These are phyloP conservation scores for Sporobolomyces pararoseus DNA, from an alignment of 768 basidiomycete species.

Conservation along the genomic window DNA sequence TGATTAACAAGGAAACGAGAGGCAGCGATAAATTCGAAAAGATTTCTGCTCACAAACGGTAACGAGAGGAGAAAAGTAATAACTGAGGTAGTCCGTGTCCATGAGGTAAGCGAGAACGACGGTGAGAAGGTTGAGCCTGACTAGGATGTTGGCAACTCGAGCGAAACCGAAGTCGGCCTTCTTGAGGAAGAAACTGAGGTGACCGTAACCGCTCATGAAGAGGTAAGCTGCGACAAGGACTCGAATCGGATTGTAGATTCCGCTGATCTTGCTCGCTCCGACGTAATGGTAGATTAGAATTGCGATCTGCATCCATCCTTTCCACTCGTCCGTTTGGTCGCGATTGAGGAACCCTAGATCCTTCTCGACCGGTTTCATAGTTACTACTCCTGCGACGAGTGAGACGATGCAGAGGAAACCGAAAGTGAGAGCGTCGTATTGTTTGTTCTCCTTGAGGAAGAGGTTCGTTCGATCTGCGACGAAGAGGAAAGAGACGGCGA, in stretches of 20 bases:
- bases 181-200: conserved; percentile 70
- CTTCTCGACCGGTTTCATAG: conserved; percentile 65
- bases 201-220: conserved; percentile 88
- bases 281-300: conserved; percentile 91
- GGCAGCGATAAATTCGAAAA: too few species aligned
- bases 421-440: conserved; percentile 69
- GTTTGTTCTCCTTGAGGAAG: conserved; percentile 87
- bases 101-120: conserved; percentile 78
- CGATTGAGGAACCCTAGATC: conserved; percentile 85
- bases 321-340: conserved; percentile 95
- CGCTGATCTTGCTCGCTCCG: conserved; percentile 81
- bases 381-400: conserved; percentile 61
- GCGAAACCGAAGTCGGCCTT: conserved; percentile 80
- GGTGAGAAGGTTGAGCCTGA: conserved; percentile 79
- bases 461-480: conserved; percentile 77
- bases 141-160: conserved; percentile 70
- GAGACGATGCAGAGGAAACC: conserved; percentile 57
- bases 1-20: too few species aligned
- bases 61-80: conserved; percentile 86
- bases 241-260: conserved; percentile 89
- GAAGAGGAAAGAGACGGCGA: conserved; percentile 65
- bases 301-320: conserved; percentile 94
- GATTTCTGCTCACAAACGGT: conserved; percentile 58
- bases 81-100: conserved; percentile 86
- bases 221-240: conserved; percentile 70